Conservation (phyloP, 2,329 filamentous ascomycete species). For the Pseudogymnoascus sp. region DNA sequence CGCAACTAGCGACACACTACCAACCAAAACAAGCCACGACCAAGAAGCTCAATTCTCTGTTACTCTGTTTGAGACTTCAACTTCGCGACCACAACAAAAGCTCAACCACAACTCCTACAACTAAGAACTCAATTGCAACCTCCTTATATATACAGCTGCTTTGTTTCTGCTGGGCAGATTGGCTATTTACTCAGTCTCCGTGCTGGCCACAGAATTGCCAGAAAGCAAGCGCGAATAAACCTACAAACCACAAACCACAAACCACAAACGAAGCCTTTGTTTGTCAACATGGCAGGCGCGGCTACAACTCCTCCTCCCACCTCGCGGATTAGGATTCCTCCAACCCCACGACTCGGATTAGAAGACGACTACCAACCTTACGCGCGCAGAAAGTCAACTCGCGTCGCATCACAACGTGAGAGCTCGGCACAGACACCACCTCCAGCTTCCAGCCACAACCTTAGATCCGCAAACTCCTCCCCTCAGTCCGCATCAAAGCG, state of each 20-base stretch:
- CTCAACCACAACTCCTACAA: background rate
- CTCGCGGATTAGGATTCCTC: conserved; percentile 52
- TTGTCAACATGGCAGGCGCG: conserved; percentile 24
- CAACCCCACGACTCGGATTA: conserved; percentile 58
- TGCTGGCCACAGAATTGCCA: background rate
- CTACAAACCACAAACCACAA: background rate
- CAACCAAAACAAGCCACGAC: conserved; percentile 1
- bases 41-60: background rate
- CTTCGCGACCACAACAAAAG: background rate
- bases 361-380: conserved; percentile 65
- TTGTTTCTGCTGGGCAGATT: background rate
- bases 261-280: background rate
- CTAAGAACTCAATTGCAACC: background rate
- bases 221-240: background rate
- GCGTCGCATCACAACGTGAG: conserved; percentile 49
- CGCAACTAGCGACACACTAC: background rate
- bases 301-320: conserved; percentile 53
- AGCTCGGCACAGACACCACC: conserved; percentile 42
- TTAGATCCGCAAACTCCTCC: conserved; percentile 27
- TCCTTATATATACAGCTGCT: background rate
- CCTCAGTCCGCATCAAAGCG: conserved; percentile 15
- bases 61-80: background rate
- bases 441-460: conserved; percentile 30
- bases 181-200: background rate
- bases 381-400: conserved; percentile 49